Evolutionary conservation across 1,139 yeast genomes (phyloP).

Genomic region (Hanseniaspora sp.): DNA sequence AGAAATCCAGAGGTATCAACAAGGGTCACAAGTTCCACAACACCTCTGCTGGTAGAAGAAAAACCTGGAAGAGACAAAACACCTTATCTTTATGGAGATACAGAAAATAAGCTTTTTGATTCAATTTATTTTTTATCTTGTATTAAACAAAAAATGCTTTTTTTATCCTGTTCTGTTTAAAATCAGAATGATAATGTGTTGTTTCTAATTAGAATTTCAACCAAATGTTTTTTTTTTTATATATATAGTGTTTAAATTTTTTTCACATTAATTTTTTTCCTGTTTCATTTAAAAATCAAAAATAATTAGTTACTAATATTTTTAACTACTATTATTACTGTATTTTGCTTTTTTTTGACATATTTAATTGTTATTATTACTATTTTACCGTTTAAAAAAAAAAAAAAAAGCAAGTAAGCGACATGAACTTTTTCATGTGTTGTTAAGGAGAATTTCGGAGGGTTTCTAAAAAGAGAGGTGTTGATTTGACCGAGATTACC

Average conservation of each 20-base stretch:
- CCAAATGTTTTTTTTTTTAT: not conserved
- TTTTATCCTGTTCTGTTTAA: not conserved
- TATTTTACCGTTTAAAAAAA: too few species aligned
- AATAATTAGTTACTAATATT: too few species aligned
- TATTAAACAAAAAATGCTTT: not conserved
- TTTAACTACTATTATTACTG: too few species aligned
- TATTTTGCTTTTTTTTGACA: too few species aligned
- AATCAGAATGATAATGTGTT: not conserved
- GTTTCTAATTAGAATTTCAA: not conserved
- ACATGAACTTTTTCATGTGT: too few species aligned
- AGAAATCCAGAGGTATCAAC: conserved; percentile 99
- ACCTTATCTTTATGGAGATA: conserved; percentile 98
- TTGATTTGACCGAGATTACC: too few species aligned
- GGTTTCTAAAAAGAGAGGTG: too few species aligned
- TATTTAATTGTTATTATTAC: too few species aligned
- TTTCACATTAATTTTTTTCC: not conserved
- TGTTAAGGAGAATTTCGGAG: too few species aligned
- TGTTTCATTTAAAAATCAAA: too few species aligned
- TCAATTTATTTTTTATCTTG: not conserved
- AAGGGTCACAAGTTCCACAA: conserved; percentile 99
- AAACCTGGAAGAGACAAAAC: conserved; percentile 99
- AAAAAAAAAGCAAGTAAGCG: too few species aligned
- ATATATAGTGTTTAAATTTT: not conserved
- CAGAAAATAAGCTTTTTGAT: conserved; percentile 59
- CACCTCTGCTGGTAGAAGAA: conserved; percentile 96